Evolutionary conservation across 2,329 filamentous ascomycete species (phyloP), one percentile per base, ranked within the genome.

Genomic region (Microdochium bolleyi): DNA sequence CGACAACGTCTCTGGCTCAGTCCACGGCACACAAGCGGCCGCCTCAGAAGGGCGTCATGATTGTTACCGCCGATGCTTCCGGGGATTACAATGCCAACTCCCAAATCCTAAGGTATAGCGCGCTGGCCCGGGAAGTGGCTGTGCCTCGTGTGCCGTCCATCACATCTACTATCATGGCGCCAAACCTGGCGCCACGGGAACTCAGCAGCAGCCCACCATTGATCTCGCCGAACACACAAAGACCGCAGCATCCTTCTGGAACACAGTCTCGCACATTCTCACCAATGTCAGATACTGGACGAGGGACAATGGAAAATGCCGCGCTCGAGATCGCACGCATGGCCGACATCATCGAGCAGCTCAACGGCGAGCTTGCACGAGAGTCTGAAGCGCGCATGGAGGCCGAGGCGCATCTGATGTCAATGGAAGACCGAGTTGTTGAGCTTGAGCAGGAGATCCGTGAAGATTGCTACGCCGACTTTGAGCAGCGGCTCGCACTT

Each of bases 51-150:
- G 92, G 87, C 1, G 84, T 95, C 61, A 97, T 99, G 92, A 88
- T 99, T 53, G 92, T 97, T 16, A 96, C 92, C 0, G 94, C 92
- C 2, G 92, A 99, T 63, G 89, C 94, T 0, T 72, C 88, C 13
- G 92, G 94, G 37, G 94, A 99, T 68, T 96, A 92, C 74, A 97
- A 97, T 64, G 91, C 94, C 13, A 99, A 94, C 0, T 95, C 89
- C 4, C 94, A 97, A 65, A 97, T 99, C 56, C 76, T 99, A 1
- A 85, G 92, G 19, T 99, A 99, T 71, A 94, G 89, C 22, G 92
- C 94, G 0, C 79, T 99, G 3, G 94, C 94, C 0, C 84, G 91
- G 21, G 92, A 97, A 70, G 88, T 97, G 11, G 95, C 92, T 0
- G 89, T 96, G 1, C 91, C 92, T 5, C 86, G 92, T 4, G 83